Base-by-base conservation (phyloP, 108 stramenopile species). In the Pseudonitzschia multistriata region DNA sequence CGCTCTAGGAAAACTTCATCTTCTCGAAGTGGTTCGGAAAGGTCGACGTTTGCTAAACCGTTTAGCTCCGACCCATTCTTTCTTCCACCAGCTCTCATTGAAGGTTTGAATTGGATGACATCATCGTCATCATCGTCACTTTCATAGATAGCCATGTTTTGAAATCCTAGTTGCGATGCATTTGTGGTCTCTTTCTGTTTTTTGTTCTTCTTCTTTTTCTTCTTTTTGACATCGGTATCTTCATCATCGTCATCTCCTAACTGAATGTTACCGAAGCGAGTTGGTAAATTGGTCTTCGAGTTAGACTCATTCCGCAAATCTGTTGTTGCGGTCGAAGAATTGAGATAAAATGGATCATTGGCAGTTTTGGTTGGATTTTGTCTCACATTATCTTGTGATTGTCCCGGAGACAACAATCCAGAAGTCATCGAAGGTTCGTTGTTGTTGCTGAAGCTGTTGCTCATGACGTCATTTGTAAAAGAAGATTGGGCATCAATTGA, bases 1-100 rank as follows among this genome's bases (percentile, higher is more conserved):
- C 82, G 73, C 72, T 89, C 69, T 29, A 90, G 92, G 79, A 94
- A 88, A 37, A 93, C 88, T 57, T 96, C 96, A 67, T 93, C 85
- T 39, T 85, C 89, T 2, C 87, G 80, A 37, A 94, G 74, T 25
- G 93, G 96, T 27, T 76, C 80, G 21, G 92, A 92, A 22, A 97
- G 75, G 69, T 97, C 96, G 3, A 95, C 90, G 29, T 79, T 69
- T 31, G 93, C 86, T 24, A 97, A 71, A 59, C 82, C 77, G 22
- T 82, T 76, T 55, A 90, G 82, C 37, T 91, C 85, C 27, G 45
- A 35, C 25, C 34, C 49, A 6, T 59, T 56, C 28, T 37, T 70
- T 29, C 67, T 49, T 61, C 68, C 76, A 29, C 25, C 33, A 33
- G 36, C 30, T 39, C 64, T 57, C 8, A 27, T 39, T 3, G 29